Conservation (phyloP, 768 basidiomycete genomes). For the Leucosporidium creatinivorum region DNA sequence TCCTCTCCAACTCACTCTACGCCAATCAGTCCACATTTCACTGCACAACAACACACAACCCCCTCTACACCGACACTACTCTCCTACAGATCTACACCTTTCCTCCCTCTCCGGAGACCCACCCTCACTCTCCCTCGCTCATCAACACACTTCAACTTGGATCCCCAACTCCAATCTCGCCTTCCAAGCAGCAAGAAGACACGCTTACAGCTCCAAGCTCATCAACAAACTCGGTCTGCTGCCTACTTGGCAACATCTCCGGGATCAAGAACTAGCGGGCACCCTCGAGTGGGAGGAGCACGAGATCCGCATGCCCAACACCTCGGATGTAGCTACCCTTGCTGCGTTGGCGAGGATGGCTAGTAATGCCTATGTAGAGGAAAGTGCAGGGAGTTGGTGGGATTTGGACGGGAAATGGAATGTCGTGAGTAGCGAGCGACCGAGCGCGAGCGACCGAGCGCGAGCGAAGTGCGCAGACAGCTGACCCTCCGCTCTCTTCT, state of each 20-base stretch:
- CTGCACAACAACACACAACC: background rate
- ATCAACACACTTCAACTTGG: background rate
- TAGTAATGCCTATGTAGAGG: conserved; percentile 66
- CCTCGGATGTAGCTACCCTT: conserved; percentile 62
- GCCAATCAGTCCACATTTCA: conserved; percentile 21
- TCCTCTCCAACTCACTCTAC: conserved; percentile 5
- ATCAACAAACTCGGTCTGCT: background rate
- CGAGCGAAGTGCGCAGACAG: background rate
- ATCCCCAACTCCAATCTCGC: conserved; percentile 12
- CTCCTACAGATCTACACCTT: conserved; percentile 1
- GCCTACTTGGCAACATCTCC: background rate
- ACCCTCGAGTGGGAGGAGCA: conserved; percentile 55
- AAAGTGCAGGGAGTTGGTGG: conserved; percentile 65
- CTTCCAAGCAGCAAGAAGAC: conserved; percentile 22
- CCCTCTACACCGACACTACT: conserved; percentile 14
- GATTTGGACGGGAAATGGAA: conserved; percentile 51
- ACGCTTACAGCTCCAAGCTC: background rate
- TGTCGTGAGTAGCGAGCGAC: conserved; percentile 44
- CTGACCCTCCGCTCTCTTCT: background rate
- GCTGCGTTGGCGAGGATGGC: conserved; percentile 81
- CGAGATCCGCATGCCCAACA: conserved; percentile 53
- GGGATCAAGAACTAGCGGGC: background rate
- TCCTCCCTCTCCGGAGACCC: background rate
- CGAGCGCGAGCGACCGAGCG: background rate
- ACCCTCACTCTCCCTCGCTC: background rate